Conservation (phyloP, 2,329 filamentous ascomycete genomes). For the Curvularia hawaiiensis region DNA sequence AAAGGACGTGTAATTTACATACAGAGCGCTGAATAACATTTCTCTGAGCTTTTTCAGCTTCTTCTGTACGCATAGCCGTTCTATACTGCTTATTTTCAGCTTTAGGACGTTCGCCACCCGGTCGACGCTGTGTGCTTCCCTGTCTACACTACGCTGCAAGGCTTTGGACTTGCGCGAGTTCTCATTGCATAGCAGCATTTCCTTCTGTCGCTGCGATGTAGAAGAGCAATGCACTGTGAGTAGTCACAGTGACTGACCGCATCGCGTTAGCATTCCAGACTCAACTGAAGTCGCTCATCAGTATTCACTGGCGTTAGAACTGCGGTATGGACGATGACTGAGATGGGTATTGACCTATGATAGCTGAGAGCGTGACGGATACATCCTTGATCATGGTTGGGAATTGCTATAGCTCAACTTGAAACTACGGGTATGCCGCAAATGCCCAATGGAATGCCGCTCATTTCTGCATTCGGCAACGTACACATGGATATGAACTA, state of each 20-base stretch:
- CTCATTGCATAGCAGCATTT: neutral
- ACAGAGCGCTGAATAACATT: too few relatives aligned
- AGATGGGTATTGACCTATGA: neutral
- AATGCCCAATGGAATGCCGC: neutral
- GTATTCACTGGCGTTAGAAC: neutral
- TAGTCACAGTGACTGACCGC: neutral
- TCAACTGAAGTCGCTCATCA: neutral
- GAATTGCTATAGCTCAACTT: neutral
- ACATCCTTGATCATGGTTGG: neutral
- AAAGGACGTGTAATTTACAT: too few relatives aligned
- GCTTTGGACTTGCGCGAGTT: neutral
- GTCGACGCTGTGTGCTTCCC: neutral
- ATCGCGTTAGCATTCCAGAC: neutral
- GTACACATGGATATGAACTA: neutral
- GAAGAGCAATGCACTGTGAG: neutral
- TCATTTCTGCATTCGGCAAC: neutral
- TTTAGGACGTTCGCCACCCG: neutral
- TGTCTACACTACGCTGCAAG: neutral
- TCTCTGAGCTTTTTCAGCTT: too few relatives aligned
- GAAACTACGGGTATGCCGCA: neutral
- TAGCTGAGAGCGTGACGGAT: neutral
- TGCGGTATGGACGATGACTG: neutral
- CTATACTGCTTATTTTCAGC: neutral
- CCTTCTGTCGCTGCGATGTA: neutral
- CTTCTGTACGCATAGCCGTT: too few relatives aligned